phyloP scores from a whole-genome alignment of 345 rosid species.

The Luvunga scandens region DNA sequence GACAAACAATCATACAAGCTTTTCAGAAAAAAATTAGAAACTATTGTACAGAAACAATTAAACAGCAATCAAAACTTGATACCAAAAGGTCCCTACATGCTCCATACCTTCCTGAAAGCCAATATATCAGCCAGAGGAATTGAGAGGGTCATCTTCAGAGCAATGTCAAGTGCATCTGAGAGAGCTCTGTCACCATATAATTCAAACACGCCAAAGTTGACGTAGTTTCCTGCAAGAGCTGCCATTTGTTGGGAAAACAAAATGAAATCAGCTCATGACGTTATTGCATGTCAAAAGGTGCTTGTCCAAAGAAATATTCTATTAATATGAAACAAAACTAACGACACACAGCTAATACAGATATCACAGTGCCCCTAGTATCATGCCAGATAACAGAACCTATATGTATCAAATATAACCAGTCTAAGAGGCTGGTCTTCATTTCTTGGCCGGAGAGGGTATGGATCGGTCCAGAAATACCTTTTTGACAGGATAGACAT shows the following conservation, averaged over 20 bases:
- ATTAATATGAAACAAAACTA: not conserved
- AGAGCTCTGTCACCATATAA: constrained; percentile 98
- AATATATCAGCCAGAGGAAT: constrained; percentile 90
- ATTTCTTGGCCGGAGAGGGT: not conserved
- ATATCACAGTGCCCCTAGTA: not conserved
- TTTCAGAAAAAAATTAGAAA: not conserved
- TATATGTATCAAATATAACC: not conserved
- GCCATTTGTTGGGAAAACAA: constrained; percentile 30
- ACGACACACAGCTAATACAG: not conserved
- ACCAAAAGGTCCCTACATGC: not conserved
- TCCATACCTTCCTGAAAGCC: constrained; percentile 86
- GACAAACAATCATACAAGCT: not conserved
- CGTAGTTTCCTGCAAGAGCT: constrained; percentile 94
- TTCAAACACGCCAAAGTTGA: constrained; percentile 97
- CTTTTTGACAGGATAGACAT: not conserved
- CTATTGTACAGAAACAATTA: not conserved
- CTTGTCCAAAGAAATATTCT: not conserved
- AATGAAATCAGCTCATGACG: constrained; percentile 7
- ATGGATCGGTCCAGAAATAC: not conserved
- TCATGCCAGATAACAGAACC: not conserved
- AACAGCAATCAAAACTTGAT: not conserved
- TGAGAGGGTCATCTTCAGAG: constrained; percentile 84
- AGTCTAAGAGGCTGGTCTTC: not conserved
- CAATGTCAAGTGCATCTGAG: constrained; percentile 86
- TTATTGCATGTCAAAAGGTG: not conserved